These are phyloP conservation scores for Suhomyces maxii DNA, from an alignment of 1,139 yeast species.

Conservation along the genomic window DNA sequence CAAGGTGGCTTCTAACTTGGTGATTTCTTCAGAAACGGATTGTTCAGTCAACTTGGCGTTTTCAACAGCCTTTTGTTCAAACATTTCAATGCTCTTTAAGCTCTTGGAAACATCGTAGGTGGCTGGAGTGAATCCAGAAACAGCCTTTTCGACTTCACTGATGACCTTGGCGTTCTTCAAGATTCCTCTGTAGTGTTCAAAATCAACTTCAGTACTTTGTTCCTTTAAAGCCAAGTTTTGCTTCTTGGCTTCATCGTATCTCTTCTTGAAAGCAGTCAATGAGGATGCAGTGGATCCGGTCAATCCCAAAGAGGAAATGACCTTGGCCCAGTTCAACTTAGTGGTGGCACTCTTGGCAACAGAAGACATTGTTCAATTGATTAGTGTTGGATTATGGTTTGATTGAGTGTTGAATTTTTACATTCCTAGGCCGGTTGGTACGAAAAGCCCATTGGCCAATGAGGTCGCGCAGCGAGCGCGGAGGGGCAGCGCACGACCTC, in stretches of 20 bases:
- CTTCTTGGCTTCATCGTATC: constrained; percentile 97
- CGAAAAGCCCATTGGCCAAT: constrained; percentile 6
- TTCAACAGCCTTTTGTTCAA: constrained; percentile 93
- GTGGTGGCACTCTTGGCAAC: constrained; percentile 71
- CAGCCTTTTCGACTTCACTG: constrained; percentile 77
- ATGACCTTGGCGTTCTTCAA: constrained; percentile 82
- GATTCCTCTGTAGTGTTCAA: constrained; percentile 71
- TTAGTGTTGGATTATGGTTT: background rate
- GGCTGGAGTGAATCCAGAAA: constrained; percentile 74
- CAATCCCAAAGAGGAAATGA: constrained; percentile 84
- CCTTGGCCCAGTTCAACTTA: constrained; percentile 94
- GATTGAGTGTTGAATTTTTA: constrained; percentile 8
- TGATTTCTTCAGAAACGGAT: constrained; percentile 82
- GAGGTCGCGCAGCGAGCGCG: constrained; percentile 2
- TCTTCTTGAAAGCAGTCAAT: constrained; percentile 90
- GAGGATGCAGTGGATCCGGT: constrained; percentile 91
- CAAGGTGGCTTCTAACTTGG: constrained; percentile 82
- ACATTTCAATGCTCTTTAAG: constrained; percentile 86
- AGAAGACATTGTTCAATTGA: constrained; percentile 34
- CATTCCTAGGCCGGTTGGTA: constrained; percentile 7
- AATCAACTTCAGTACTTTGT: constrained; percentile 80
- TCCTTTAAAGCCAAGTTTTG: constrained; percentile 65
- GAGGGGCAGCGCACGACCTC: constrained; percentile 1
- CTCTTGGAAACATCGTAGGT: constrained; percentile 87
- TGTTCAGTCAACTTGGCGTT: constrained; percentile 93